Evolutionary conservation across 345 rosid genomes (phyloP).

Genomic region (Eucalyptus grandis): DNA sequence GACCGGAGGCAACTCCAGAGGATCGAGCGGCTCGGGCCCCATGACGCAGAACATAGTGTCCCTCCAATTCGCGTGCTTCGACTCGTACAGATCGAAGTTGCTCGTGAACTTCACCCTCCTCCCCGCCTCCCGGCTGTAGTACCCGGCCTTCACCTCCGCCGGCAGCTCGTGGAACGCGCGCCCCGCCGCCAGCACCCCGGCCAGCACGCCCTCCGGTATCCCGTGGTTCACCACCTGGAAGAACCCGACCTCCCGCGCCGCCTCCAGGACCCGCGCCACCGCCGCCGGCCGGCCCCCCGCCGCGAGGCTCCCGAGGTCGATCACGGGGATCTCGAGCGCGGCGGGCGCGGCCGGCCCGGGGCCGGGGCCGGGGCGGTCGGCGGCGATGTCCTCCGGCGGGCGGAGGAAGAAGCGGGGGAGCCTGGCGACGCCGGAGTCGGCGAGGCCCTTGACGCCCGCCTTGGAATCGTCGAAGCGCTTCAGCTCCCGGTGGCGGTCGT

Average conservation of each 20-base stretch:
- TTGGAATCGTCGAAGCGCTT: constrained; percentile 18
- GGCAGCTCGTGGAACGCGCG: constrained; percentile 16
- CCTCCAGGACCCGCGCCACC: background rate
- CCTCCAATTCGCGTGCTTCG: constrained; percentile 5
- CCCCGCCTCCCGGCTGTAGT: constrained; percentile 5
- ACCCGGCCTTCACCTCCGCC: constrained; percentile 3
- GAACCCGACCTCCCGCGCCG: constrained; percentile 18
- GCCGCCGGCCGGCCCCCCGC: background rate
- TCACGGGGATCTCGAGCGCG: background rate
- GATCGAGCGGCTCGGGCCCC: background rate
- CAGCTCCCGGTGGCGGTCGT: constrained; percentile 4
- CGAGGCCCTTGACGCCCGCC: constrained; percentile 24
- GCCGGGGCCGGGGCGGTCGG: background rate
- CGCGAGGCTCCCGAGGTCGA: constrained; percentile 1
- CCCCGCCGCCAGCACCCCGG: constrained; percentile 4
- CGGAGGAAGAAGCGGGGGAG: constrained; percentile 9
- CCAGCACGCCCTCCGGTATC: background rate
- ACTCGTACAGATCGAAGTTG: constrained; percentile 2
- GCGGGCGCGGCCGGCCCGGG: background rate
- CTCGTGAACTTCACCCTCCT: constrained; percentile 19
- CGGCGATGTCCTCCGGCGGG: background rate
- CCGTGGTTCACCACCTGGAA: constrained; percentile 24
- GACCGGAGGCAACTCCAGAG: constrained; percentile 1
- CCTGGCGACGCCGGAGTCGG: constrained; percentile 9
- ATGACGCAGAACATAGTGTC: background rate